Evolutionary conservation across 2,329 filamentous ascomycete genomes (phyloP), one percentile per base, ranked within the genome.

Genomic region (Endothia cerciana): DNA sequence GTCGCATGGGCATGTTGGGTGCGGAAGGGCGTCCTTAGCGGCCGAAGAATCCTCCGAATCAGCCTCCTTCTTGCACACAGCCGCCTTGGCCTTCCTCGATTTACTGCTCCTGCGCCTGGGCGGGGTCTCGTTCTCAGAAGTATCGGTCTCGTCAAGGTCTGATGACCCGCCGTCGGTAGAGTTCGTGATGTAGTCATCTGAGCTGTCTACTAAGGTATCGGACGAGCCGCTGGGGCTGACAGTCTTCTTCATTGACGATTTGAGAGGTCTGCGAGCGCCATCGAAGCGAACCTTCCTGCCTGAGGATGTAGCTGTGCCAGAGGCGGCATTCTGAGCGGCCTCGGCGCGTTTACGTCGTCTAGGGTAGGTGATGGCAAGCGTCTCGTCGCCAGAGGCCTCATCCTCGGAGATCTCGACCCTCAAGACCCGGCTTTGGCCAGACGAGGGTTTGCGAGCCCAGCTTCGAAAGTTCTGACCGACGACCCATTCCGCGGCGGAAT

Each of bases 311-410:
- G 60, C 51, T 28, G 25, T 33, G 17, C 7, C 47, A 17, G 57
- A 36, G 17, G 56, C 0, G 19, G 58, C 45, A n/a, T 41, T 62
- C 36, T 58, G 30, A 30, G 51, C 30, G 38, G 53, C 25, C 57
- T 17, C 28, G 62, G 33, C 30, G 61, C 67, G 47, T 56, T 55
- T 49, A 55, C 43, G 25, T 4, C 75, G 73, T 62, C 82, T 80
- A 1, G 84, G 83, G 61, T 84, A 83, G 1, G 81, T 83, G 45
- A 87, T 73, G 22, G 74, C 78, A 62, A 86, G 72, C 3, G 77
- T 80, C 62, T 87, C 84, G 33, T 79, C 76, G 8, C 81, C 79
- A n/a, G 77, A 79, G 64, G 84, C 82, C 53, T 86, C 83, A 67
- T 87, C 83, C 13, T 84, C 85, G 17, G 78, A 76, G 1, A 84